Conservation (phyloP, 2,329 filamentous ascomycete genomes). For the Sarocladium kiliense region DNA sequence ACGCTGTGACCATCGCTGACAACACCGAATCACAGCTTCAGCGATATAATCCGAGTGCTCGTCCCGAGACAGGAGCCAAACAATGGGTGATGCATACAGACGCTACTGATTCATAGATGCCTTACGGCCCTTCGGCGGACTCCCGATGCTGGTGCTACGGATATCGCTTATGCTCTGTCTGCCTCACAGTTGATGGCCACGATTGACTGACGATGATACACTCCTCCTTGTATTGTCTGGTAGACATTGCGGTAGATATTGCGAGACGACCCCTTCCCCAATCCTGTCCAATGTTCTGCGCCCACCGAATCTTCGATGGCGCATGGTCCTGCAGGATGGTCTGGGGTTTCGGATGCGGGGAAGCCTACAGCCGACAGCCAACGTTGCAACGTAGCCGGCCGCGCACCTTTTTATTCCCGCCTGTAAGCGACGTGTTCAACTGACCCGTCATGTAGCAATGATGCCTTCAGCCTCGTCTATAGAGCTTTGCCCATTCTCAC, state of each 20-base stretch:
- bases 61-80: background rate
- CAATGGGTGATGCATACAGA: background rate
- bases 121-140: background rate
- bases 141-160: background rate
- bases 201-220: no score
- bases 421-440: background rate
- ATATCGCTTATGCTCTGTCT: background rate
- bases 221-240: no score
- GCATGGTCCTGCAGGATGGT: conserved; percentile 2
- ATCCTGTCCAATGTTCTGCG: background rate
- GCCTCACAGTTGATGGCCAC: no score
- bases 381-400: background rate
- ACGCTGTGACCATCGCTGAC: background rate
- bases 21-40: background rate
- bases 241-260: no score
- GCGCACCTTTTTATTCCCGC: background rate
- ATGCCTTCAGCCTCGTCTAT: background rate
- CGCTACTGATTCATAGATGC: background rate
- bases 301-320: conserved; percentile 1
- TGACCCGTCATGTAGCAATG: background rate
- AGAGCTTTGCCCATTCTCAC: background rate
- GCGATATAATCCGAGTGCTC: background rate
- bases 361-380: background rate
- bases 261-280: no score
- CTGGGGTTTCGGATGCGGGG: conserved; percentile 6